Conservation (phyloP, 164 flowering plant species). For the Vitis riparia region DNA sequence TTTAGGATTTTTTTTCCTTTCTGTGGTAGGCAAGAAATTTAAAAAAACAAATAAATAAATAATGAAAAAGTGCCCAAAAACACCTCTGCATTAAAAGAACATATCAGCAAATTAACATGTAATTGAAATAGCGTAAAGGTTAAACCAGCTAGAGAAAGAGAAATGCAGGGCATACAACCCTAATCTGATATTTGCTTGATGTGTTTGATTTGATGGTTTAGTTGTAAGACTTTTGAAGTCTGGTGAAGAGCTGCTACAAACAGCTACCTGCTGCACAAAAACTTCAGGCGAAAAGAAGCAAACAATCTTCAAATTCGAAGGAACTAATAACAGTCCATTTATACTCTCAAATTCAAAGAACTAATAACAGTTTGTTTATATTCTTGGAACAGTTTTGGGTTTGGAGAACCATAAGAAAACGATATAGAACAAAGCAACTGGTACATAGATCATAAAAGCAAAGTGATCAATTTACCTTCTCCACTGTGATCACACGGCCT, state of each 20-base stretch:
- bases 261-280: constrained; percentile 89
- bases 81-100: background rate
- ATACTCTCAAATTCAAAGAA: background rate
- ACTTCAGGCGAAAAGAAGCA: constrained; percentile 65
- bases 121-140: constrained; percentile 6
- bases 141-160: constrained; percentile 32
- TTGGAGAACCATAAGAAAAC: too few species aligned
- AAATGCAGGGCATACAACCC: constrained; percentile 99
- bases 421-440: background rate
- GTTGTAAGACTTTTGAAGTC: constrained; percentile 50
- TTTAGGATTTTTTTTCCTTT: too few species aligned
- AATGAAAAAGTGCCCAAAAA: background rate
- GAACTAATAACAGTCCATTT: constrained; percentile 20
- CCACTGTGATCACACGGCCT: constrained; percentile 89
- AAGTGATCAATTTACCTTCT: constrained; percentile 56
- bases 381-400: too few species aligned
- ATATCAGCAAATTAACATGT: background rate
- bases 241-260: constrained; percentile 96
- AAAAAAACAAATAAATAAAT: background rate
- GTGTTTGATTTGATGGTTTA: constrained; percentile 73
- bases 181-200: constrained; percentile 68
- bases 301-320: constrained; percentile 41
- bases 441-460: background rate
- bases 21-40: background rate
- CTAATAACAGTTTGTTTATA: too few species aligned